Conservation (phyloP, 164 flowering plant genomes). For the Nymphaea colorata region DNA sequence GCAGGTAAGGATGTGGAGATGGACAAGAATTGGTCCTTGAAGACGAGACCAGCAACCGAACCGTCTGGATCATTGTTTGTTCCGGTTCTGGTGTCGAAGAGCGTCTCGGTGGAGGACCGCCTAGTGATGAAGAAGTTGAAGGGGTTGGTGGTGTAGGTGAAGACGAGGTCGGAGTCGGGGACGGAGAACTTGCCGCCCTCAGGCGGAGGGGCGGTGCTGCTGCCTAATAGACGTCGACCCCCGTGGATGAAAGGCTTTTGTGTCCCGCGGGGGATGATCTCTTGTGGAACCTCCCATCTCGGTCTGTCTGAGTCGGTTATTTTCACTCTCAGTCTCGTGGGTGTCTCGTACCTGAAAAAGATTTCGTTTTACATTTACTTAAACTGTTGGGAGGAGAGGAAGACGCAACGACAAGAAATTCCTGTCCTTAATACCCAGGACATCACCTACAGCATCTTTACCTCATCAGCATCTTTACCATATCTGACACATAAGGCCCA, state of each 20-base stretch:
- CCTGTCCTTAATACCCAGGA: no score
- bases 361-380: no score
- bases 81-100: slow-evolving; percentile 20
- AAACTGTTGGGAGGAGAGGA: neutral
- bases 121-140: slow-evolving; percentile 17
- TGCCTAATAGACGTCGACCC: no score
- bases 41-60: slow-evolving; percentile 33
- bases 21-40: slow-evolving; percentile 71
- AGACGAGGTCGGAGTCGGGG: slow-evolving; percentile 18
- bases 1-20: slow-evolving; percentile 48
- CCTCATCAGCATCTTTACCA: no score
- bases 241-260: no score
- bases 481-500: no score
- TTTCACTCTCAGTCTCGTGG: slow-evolving; percentile 34
- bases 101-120: slow-evolving; percentile 15
- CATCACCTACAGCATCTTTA: no score
- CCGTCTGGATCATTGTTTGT: neutral
- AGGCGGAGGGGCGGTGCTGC: slow-evolving; percentile 2
- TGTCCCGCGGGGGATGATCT: slow-evolving; percentile 29
- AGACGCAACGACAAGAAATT: no score
- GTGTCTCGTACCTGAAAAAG: slow-evolving; percentile 40
- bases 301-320: slow-evolving; percentile 38
- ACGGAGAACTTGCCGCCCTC: neutral
- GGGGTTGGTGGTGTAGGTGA: slow-evolving; percentile 11
- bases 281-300: slow-evolving; percentile 66